Conservation (phyloP, 106 monocot genomes). For the Allium sativum region DNA sequence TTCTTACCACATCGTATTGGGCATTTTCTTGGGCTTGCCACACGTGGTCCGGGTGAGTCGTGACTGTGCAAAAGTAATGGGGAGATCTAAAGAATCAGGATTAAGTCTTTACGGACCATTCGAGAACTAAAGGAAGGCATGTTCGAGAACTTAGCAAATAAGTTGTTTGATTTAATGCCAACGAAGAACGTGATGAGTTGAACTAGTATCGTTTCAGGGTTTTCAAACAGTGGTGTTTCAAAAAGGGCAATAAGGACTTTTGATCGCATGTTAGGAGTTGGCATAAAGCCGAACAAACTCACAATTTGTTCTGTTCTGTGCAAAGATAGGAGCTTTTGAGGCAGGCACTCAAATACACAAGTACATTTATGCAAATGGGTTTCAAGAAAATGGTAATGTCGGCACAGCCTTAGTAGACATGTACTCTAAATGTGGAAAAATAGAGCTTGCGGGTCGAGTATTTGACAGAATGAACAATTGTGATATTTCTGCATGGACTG, state of each 20-base stretch:
- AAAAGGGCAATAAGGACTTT: conserved; percentile 11
- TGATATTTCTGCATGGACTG: conserved; percentile 27
- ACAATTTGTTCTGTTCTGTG: conserved; percentile 15
- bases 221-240: conserved; percentile 9
- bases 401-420: conserved; percentile 31
- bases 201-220: conserved; percentile 19
- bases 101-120: too few relatives aligned
- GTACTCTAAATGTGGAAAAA: conserved; percentile 33
- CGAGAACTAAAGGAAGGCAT: too few relatives aligned
- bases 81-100: too few relatives aligned
- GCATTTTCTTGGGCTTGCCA: too few relatives aligned
- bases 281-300: conserved; percentile 19
- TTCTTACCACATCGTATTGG: too few relatives aligned
- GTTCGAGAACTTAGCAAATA: conserved; percentile 3
- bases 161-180: conserved; percentile 23
- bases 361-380: conserved; percentile 5
- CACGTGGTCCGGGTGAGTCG: too few relatives aligned
- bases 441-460: conserved; percentile 13
- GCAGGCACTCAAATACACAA: conserved; percentile 18
- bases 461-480: conserved; percentile 18
- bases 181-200: conserved; percentile 32
- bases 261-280: conserved; percentile 16
- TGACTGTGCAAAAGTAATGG: too few relatives aligned
- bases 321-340: conserved; percentile 20
- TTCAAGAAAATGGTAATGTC: conserved; percentile 2